These are phyloP conservation scores for Geotrichum citri-aurantii DNA, from an alignment of 1,139 yeast species.

Conservation along the genomic window DNA sequence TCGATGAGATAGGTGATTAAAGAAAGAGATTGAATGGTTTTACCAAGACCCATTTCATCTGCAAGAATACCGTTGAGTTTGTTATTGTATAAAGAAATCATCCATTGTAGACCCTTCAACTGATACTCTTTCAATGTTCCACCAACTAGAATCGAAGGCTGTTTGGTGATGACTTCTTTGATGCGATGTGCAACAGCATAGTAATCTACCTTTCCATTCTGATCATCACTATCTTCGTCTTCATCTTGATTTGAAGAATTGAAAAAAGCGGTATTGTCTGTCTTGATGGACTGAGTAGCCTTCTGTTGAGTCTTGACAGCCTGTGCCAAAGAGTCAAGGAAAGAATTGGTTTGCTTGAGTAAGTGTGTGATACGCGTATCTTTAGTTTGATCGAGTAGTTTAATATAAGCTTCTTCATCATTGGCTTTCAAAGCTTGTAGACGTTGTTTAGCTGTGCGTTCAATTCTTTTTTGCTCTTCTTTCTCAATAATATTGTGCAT, in stretches of 20 bases:
- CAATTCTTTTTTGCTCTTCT: constrained; percentile 82
- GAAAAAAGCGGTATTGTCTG: constrained; percentile 20
- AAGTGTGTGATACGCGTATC: constrained; percentile 96
- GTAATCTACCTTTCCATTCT: constrained; percentile 66
- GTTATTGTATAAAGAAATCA: constrained; percentile 90
- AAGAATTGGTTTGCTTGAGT: constrained; percentile 81
- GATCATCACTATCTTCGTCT: constrained; percentile 37
- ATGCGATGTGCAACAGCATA: constrained; percentile 90
- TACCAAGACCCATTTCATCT: constrained; percentile 90
- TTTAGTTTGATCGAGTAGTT: constrained; percentile 90
- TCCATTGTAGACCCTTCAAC: constrained; percentile 92
- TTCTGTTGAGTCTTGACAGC: constrained; percentile 84
- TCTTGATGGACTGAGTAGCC: constrained; percentile 23
- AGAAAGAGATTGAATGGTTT: constrained; percentile 80
- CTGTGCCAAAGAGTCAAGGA: constrained; percentile 83
- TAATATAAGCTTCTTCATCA: constrained; percentile 96
- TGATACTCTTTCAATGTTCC: constrained; percentile 92
- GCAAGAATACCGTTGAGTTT: constrained; percentile 92
- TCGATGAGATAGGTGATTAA: constrained; percentile 70
- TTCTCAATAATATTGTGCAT: constrained; percentile 71
- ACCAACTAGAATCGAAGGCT: constrained; percentile 84
- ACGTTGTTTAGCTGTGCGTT: constrained; percentile 93
- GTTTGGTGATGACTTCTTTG: constrained; percentile 72
- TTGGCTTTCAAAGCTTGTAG: constrained; percentile 95
- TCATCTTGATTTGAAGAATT: constrained; percentile 31